Evolutionary conservation across 129 eudicot species (phyloP).

Genomic region (Tagetes patula): DNA sequence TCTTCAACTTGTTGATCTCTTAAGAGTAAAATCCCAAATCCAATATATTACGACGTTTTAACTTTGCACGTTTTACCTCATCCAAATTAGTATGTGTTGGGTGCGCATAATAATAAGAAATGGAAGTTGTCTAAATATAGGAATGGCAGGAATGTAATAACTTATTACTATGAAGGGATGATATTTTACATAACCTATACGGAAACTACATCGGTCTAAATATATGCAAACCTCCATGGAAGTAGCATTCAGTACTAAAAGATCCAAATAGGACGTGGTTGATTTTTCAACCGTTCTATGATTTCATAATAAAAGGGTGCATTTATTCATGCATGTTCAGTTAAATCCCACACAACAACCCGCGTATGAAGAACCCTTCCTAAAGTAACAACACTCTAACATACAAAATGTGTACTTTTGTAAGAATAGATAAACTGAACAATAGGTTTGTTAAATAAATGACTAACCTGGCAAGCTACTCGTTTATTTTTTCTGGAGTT

Average conservation of each 20-base stretch:
- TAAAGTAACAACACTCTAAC: not conserved
- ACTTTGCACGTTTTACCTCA: not conserved
- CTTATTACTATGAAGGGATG: not conserved
- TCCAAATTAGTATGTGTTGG: not conserved
- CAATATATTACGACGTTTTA: not conserved
- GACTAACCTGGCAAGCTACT: conserved; percentile 81
- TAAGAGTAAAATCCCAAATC: not conserved
- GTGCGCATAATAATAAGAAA: not conserved
- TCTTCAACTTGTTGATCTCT: not conserved
- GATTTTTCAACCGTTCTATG: not conserved
- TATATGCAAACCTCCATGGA: not conserved
- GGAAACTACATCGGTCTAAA: not conserved
- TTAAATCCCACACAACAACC: not conserved
- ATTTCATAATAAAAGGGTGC: not conserved
- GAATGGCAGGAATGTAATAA: not conserved
- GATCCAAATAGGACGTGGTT: not conserved
- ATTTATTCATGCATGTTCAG: not conserved
- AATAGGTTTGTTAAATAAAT: not conserved
- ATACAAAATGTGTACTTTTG: not conserved
- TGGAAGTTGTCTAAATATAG: not conserved
- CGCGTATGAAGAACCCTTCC: conserved; percentile 2
- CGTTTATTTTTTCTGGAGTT: conserved; percentile 51
- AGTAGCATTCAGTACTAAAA: not conserved
- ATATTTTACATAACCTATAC: not conserved
- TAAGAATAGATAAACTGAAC: not conserved